These are phyloP conservation scores for Coelastrella sp. DNA, from an alignment of 139 green algal species.

Conservation along the genomic window DNA sequence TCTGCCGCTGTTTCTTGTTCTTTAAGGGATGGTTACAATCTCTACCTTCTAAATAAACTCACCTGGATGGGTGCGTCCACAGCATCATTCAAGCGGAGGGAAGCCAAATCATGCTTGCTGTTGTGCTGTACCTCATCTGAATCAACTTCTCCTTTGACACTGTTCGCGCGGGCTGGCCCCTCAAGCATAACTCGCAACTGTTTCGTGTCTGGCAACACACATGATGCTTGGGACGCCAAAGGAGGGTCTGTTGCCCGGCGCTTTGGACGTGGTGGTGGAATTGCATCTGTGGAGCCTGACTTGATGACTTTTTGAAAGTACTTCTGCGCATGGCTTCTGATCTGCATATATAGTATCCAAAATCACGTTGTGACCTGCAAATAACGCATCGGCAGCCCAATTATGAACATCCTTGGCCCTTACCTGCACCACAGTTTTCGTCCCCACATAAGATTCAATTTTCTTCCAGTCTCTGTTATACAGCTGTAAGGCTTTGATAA, in stretches of 20 bases:
- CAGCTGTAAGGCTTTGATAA: constrained; percentile 41
- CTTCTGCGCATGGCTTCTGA: constrained; percentile 46
- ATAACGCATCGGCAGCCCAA: neutral
- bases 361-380: neutral
- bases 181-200: neutral
- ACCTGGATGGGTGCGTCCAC: constrained; percentile 15
- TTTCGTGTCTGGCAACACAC: neutral
- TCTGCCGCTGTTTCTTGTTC: too few relatives aligned
- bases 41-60: too few relatives aligned
- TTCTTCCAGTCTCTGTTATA: constrained; percentile 48
- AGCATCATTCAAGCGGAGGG: neutral
- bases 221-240: constrained; percentile 19
- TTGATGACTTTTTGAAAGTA: constrained; percentile 52
- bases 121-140: constrained; percentile 7
- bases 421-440: constrained; percentile 38
- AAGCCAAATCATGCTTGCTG: neutral
- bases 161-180: neutral
- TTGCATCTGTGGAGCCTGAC: constrained; percentile 19
- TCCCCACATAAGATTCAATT: constrained; percentile 42
- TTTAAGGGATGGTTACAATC: too few relatives aligned
- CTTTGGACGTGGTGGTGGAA: constrained; percentile 43
- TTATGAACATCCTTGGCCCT: neutral
- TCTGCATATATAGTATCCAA: constrained; percentile 2
- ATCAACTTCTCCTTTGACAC: neutral
- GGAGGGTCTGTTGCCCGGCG: constrained; percentile 27